A percentile compares a stretch with the other conserved stretches of the same genome.
Evolutionary conservation across 495 filamentous ascomycete genomes (phyloP).

Genomic region (Penicillium steckii): DNA sequence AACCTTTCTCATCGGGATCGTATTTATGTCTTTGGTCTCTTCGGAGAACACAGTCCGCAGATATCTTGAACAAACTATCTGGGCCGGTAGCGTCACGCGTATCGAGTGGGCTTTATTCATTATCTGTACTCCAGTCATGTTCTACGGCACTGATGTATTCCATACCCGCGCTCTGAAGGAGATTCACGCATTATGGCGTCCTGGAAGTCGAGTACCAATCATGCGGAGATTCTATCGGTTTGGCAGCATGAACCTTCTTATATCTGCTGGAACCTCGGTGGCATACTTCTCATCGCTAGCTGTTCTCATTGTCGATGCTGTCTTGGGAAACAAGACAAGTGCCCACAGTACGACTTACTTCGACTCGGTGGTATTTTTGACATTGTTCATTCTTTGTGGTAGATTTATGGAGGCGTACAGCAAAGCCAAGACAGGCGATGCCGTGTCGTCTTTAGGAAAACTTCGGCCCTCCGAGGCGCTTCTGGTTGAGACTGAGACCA

Average conservation of each 20-base stretch:
- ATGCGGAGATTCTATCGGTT: conserved; percentile 83
- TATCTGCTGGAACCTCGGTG: conserved; percentile 84
- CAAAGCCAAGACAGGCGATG: conserved; percentile 89
- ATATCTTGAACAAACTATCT: conserved; percentile 67
- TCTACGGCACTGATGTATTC: conserved; percentile 85
- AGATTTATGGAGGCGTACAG: conserved; percentile 87
- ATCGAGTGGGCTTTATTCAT: conserved; percentile 83
- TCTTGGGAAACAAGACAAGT: conserved; percentile 27
- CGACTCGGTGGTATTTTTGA: conserved; percentile 91
- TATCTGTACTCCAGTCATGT: conserved; percentile 85
- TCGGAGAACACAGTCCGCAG: conserved; percentile 50
- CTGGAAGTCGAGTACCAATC: conserved; percentile 72
- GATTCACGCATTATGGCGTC: conserved; percentile 74
- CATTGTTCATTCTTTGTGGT: conserved; percentile 82
- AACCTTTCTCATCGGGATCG: conserved; percentile 84
- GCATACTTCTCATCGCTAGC: conserved; percentile 85
- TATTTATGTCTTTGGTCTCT: conserved; percentile 83
- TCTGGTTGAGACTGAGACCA: conserved; percentile 46
- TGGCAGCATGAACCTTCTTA: conserved; percentile 94
- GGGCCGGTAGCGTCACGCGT: conserved; percentile 72
- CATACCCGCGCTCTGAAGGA: conserved; percentile 79
- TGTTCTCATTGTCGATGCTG: conserved; percentile 70
- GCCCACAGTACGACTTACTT: conserved; percentile 73
- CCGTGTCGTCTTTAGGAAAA: conserved; percentile 74
- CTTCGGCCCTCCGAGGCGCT: conserved; percentile 79